A percentile compares a stretch with the other conserved stretches of the same genome.
Conservation (phyloP, 768 basidiomycete genomes). For the Boletellus ananas region DNA sequence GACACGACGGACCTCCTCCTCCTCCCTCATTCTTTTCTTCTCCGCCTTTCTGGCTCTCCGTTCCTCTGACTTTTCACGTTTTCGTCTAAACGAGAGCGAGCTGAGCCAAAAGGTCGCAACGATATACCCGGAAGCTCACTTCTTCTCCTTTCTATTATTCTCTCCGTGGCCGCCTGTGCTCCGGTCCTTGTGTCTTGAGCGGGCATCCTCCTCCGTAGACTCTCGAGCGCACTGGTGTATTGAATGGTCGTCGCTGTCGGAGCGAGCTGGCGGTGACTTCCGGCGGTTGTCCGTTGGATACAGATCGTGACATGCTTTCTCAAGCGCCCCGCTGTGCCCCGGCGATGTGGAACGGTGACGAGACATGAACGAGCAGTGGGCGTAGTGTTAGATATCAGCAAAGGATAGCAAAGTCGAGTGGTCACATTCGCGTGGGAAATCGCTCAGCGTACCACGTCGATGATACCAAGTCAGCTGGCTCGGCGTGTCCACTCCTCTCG, state of each 20-base stretch:
- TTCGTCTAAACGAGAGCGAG: conserved; percentile 49
- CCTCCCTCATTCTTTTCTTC: conserved; percentile 76
- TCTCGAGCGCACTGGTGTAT: conserved; percentile 34
- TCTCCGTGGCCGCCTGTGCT: conserved; percentile 20
- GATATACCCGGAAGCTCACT: conserved; percentile 33
- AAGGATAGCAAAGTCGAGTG: too few species aligned
- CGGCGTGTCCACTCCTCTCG: conserved; percentile 28
- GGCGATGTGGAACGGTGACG: conserved; percentile 48
- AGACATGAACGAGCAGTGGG: conserved; percentile 33
- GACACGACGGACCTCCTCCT: conserved; percentile 88
- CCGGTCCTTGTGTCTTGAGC: conserved; percentile 23
- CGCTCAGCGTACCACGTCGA: not conserved
- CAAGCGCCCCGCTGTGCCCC: conserved; percentile 19
- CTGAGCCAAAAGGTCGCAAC: not conserved
- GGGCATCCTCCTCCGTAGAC: conserved; percentile 30
- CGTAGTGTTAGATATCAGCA: too few species aligned
- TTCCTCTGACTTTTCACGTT: conserved; percentile 85
- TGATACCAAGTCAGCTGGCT: conserved; percentile 20
- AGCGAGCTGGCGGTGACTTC: conserved; percentile 32
- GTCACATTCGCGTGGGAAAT: too few species aligned
- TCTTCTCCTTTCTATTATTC: conserved; percentile 41
- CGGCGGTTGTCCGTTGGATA: conserved; percentile 30
- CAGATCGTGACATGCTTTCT: conserved; percentile 33
- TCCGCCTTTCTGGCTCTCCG: conserved; percentile 82
- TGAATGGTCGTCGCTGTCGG: conserved; percentile 22